Percentiles rank a stretch among this genome's conserved stretches.
Conservation (phyloP, 2,329 filamentous ascomycete species). For the Neofusicoccum laricinum region DNA sequence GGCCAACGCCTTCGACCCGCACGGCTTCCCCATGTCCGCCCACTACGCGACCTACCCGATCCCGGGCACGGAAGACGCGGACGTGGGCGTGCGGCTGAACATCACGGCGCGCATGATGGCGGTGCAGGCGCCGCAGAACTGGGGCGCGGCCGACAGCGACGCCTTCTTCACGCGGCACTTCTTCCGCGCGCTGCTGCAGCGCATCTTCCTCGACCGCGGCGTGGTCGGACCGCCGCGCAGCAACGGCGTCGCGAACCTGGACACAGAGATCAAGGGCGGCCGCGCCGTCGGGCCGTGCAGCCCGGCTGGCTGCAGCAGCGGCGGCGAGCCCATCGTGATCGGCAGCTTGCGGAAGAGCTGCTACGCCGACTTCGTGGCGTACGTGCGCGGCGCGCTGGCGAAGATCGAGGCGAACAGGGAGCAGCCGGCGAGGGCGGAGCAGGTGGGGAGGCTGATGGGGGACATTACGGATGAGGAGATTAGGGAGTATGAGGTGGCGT, state of each 20-base stretch:
- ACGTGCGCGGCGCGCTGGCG: constrained; percentile 69
- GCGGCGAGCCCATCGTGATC: constrained; percentile 80
- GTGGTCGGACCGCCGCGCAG: constrained; percentile 61
- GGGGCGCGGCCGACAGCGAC: constrained; percentile 77
- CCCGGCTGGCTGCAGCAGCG: constrained; percentile 80
- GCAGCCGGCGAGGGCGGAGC: constrained; percentile 28
- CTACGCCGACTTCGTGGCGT: constrained; percentile 79
- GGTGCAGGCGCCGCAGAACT: constrained; percentile 91
- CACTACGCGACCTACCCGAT: constrained; percentile 54
- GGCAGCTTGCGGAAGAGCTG: constrained; percentile 78
- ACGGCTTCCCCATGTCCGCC: constrained; percentile 91
- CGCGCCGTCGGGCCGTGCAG: constrained; percentile 53
- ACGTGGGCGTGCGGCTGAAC: constrained; percentile 74
- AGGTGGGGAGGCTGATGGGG: constrained; percentile 64
- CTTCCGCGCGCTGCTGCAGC: constrained; percentile 85
- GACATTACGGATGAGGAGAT: constrained; percentile 74
- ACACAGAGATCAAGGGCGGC: constrained; percentile 21
- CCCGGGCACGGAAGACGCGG: constrained; percentile 31
- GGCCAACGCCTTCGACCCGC: constrained; percentile 72
- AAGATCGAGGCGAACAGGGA: constrained; percentile 51
- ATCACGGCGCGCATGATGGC: constrained; percentile 99
- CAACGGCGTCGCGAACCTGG: constrained; percentile 23
- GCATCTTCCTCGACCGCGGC: constrained; percentile 82
- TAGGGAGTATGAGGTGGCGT: constrained; percentile 64
- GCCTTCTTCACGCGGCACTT: constrained; percentile 91